Conservation (phyloP, 2,329 filamentous ascomycete genomes). For the Hypoxylon sp. region DNA sequence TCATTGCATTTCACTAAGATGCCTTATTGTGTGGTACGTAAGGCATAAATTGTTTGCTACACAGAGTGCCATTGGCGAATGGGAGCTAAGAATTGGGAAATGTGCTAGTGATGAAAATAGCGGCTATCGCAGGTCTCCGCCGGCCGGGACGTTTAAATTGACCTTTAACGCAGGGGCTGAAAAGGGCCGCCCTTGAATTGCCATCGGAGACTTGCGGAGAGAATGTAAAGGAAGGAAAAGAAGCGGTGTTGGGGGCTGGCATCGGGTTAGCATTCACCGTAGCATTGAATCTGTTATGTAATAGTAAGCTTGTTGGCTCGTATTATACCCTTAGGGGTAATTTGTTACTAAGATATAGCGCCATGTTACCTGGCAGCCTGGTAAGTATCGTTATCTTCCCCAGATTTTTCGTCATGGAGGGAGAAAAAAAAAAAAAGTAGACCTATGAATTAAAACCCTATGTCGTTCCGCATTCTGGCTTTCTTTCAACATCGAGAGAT, state of each 20-base stretch:
- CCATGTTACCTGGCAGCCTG: neutral
- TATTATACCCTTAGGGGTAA: neutral
- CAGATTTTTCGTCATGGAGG: slow-evolving; percentile 22
- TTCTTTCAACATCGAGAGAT: neutral
- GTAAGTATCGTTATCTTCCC: slow-evolving; percentile 31
- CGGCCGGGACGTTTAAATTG: slow-evolving; percentile 14
- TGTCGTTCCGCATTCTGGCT: neutral
- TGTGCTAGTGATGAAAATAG: neutral
- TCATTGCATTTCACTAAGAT: too few species aligned
- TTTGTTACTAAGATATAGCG: slow-evolving; percentile 19
- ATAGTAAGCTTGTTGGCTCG: slow-evolving; percentile 17
- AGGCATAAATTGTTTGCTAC: neutral
- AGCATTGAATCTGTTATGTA: slow-evolving; percentile 37
- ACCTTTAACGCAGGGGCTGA: neutral
- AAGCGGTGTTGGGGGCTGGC: slow-evolving; percentile 25
- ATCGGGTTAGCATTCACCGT: slow-evolving; percentile 6
- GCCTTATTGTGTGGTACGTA: neutral
- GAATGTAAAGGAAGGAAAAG: neutral
- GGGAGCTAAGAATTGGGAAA: neutral
- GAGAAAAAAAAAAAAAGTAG: slow-evolving; percentile 2
- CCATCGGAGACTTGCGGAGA: slow-evolving; percentile 28
- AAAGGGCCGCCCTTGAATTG: slow-evolving; percentile 3
- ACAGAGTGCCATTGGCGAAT: slow-evolving; percentile 20
- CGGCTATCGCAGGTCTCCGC: slow-evolving; percentile 19
- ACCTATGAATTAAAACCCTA: slow-evolving; percentile 15